Evolutionary conservation across 371 early-diverging fungal genomes (phyloP).

Genomic region (Mortierella sp.): DNA sequence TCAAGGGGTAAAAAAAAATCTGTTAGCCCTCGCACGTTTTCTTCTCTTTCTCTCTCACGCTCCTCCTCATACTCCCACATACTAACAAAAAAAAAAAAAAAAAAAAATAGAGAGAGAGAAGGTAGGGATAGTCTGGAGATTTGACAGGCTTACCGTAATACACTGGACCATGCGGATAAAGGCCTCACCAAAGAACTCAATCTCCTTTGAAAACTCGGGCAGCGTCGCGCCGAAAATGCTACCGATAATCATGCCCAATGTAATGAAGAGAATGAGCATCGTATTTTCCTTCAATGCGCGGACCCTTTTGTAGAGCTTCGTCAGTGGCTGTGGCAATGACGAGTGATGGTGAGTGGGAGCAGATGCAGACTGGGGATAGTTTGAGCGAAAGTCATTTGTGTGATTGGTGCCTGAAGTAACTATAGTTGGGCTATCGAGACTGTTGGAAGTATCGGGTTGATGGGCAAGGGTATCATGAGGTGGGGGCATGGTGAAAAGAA

Average conservation of each 20-base stretch:
- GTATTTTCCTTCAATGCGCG: slow-evolving; percentile 52
- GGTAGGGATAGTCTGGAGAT: slow-evolving; percentile 3
- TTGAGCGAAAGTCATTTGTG: too few relatives aligned
- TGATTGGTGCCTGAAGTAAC: too few relatives aligned
- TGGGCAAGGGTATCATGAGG: too few relatives aligned
- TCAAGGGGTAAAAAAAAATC: background rate
- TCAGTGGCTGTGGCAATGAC: too few relatives aligned
- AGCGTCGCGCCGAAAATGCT: slow-evolving; percentile 66
- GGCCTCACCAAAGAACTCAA: slow-evolving; percentile 61
- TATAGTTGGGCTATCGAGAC: too few relatives aligned
- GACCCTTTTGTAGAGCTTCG: background rate
- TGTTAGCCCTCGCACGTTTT: background rate
- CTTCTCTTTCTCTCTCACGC: background rate
- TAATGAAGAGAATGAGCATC: slow-evolving; percentile 67
- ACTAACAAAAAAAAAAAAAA: background rate
- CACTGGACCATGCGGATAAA: slow-evolving; percentile 76
- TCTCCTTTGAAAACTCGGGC: slow-evolving; percentile 55
- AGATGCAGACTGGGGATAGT: too few relatives aligned
- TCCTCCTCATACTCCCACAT: too few relatives aligned
- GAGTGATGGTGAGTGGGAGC: too few relatives aligned
- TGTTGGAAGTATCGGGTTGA: too few relatives aligned
- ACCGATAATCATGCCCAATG: slow-evolving; percentile 66
- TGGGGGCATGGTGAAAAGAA: too few relatives aligned
- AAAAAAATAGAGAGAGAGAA: background rate
- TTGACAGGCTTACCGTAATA: slow-evolving; percentile 56